phyloP scores from a whole-genome alignment of 805 yeast species.

The Lachancea nothofagi region DNA sequence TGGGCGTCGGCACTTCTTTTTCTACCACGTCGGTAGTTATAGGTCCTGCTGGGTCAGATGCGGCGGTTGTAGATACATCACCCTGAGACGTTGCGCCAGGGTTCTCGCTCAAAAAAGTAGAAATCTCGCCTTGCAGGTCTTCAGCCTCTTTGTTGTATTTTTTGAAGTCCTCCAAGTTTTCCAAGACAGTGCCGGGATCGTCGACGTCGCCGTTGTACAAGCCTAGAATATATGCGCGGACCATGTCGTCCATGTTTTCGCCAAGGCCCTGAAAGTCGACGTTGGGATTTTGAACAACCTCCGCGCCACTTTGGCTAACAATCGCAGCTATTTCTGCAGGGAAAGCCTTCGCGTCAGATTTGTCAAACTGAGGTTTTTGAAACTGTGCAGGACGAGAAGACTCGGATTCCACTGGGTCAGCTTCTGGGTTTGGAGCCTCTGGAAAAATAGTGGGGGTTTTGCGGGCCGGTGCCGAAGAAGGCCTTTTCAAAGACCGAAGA shows the following conservation, averaged over 20 bases:
- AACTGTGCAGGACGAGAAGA: no score
- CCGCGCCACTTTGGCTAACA: neutral
- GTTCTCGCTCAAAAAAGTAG: slow-evolving; percentile 20
- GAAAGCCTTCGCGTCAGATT: slow-evolving; percentile 6
- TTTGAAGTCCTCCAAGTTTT: slow-evolving; percentile 49
- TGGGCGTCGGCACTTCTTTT: slow-evolving; percentile 20
- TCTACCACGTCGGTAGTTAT: slow-evolving; percentile 30
- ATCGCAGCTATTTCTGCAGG: slow-evolving; percentile 4
- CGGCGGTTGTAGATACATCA: slow-evolving; percentile 3
- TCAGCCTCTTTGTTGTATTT: slow-evolving; percentile 45
- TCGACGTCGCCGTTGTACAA: slow-evolving; percentile 57
- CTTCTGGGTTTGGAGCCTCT: neutral
- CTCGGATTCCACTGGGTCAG: no score
- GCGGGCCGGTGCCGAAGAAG: neutral
- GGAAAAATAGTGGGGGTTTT: neutral
- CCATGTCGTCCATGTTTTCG: slow-evolving; percentile 51
- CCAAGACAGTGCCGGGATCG: slow-evolving; percentile 49
- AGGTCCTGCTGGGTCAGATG: slow-evolving; percentile 21
- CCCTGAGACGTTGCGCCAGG: slow-evolving; percentile 8
- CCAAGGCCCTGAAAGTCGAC: slow-evolving; percentile 40
- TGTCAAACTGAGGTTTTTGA: neutral
- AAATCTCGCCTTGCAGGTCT: slow-evolving; percentile 22
- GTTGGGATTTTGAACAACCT: slow-evolving; percentile 19
- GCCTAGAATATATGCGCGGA: slow-evolving; percentile 54
- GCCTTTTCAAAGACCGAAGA: slow-evolving; percentile 5